Conservation (phyloP, 2,329 filamentous ascomycete species). For the Fusarium pseudograminearum region DNA sequence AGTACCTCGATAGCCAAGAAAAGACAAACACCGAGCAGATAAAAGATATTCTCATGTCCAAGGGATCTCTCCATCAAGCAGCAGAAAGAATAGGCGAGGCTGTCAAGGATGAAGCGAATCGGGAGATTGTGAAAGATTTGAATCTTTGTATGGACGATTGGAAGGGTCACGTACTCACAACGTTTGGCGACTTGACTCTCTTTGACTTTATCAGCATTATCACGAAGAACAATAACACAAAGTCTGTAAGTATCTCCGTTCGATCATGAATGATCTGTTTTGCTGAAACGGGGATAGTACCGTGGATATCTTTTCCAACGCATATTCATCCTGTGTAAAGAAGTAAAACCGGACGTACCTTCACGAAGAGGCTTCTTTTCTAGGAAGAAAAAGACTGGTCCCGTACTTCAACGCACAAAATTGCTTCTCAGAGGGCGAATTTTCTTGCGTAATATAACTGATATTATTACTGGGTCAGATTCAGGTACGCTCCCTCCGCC, state of each 20-base stretch:
- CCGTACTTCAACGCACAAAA: background rate
- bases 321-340: background rate
- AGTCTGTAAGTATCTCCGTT: background rate
- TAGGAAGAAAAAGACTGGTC: accelerated
- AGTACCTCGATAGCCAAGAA: background rate
- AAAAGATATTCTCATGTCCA: background rate
- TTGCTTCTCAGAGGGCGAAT: accelerated
- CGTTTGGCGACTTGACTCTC: background rate
- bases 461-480: background rate
- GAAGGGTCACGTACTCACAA: background rate
- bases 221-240: background rate
- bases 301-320: background rate
- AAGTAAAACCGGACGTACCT: accelerated
- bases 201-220: background rate
- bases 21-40: background rate
- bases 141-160: background rate
- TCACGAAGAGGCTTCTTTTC: accelerated
- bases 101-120: background rate
- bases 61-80: background rate
- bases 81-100: background rate
- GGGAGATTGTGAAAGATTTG: background rate
- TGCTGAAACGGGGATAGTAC: background rate
- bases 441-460: accelerated
- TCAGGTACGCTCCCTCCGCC: background rate
- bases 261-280: accelerated